phyloP scores from a whole-genome alignment of 2,329 filamentous ascomycete genomes.

The Penicillium sclerotigenum region DNA sequence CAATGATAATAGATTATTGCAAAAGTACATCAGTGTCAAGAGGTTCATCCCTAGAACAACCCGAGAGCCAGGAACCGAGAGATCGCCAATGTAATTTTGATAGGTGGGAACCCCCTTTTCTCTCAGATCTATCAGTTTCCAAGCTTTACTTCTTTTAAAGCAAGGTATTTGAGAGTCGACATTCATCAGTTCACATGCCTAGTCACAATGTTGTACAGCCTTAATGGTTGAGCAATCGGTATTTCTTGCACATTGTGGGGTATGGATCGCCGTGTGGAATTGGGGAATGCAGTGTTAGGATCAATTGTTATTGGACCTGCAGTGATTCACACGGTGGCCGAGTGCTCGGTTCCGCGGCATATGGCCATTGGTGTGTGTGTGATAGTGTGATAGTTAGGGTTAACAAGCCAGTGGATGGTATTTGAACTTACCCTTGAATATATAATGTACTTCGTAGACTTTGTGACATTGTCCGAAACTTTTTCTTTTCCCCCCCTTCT shows the following conservation, averaged over 20 bases:
- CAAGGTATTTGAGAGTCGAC: not conserved
- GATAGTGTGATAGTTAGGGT: constrained; percentile 1
- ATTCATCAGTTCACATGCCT: not conserved
- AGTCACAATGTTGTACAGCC: not conserved
- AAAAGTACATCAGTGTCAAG: not conserved
- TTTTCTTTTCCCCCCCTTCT: not conserved
- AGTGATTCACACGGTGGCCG: constrained; percentile 2
- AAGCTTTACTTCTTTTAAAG: not conserved
- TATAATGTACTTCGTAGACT: not conserved
- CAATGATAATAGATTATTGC: constrained; percentile 1
- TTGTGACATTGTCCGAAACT: not conserved
- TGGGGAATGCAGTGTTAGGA: constrained; percentile 10
- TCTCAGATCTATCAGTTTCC: not conserved
- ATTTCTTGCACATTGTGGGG: constrained; percentile 17
- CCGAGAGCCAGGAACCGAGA: constrained; percentile 4
- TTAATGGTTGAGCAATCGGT: not conserved
- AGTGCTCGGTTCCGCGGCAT: constrained; percentile 13
- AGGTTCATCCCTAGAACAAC: constrained; percentile 8
- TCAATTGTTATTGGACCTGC: constrained; percentile 15
- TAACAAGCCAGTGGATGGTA: not conserved
- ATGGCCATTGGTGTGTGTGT: not conserved
- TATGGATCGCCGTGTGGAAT: constrained; percentile 22
- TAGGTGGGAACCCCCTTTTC: constrained; percentile 10
- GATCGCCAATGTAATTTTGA: constrained; percentile 16
- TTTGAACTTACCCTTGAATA: not conserved